phyloP scores from a whole-genome alignment of 148 eudicot species.

The Fagopyrum esculentum region DNA sequence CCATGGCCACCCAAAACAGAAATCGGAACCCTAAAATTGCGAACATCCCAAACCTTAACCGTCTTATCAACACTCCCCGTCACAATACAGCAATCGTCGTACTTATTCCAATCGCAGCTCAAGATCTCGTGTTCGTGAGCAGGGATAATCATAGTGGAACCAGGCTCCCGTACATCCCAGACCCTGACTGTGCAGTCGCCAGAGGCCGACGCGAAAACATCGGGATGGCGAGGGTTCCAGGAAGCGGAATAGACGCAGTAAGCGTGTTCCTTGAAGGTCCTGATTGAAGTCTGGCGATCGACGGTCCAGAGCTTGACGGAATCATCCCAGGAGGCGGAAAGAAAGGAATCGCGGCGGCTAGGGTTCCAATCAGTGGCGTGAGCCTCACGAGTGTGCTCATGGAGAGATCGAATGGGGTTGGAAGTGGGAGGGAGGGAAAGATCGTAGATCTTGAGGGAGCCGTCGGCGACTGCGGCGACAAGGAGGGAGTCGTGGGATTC shows the following conservation, averaged over 20 bases:
- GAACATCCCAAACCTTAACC: constrained; percentile 83
- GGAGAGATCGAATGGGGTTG: constrained; percentile 72
- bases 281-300: constrained; percentile 64
- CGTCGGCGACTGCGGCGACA: constrained; percentile 83
- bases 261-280: constrained; percentile 92
- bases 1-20: constrained; percentile 70
- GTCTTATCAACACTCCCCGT: constrained; percentile 86
- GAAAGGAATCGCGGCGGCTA: constrained; percentile 66
- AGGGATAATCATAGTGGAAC: constrained; percentile 86
- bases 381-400: constrained; percentile 77
- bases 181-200: constrained; percentile 85
- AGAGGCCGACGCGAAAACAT: constrained; percentile 87
- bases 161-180: constrained; percentile 96
- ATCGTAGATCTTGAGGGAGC: constrained; percentile 80
- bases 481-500: constrained; percentile 82
- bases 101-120: constrained; percentile 88
- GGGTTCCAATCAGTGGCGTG: constrained; percentile 82
- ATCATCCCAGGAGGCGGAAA: constrained; percentile 87
- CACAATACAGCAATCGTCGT: constrained; percentile 70
- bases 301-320: constrained; percentile 86
- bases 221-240: constrained; percentile 91
- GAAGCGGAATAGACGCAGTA: constrained; percentile 75
- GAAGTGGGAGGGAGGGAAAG: constrained; percentile 58
- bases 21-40: constrained; percentile 65
- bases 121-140: constrained; percentile 84